A percentile compares a stretch with the other conserved stretches of the same genome.
phyloP scores from a whole-genome alignment of 768 basidiomycete genomes.

The Mrakia gelida region DNA sequence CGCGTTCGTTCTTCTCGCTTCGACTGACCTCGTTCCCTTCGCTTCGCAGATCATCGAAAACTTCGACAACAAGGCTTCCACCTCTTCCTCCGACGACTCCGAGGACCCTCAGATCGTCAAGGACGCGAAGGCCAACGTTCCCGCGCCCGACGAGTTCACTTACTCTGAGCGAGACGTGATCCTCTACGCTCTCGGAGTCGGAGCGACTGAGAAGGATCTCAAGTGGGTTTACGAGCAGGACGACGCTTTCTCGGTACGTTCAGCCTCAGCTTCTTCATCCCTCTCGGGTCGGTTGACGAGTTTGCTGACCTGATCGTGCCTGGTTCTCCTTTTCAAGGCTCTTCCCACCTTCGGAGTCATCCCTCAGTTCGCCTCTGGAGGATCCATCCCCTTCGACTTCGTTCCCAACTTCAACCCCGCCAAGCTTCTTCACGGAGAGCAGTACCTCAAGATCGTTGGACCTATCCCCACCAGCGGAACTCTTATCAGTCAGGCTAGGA shows the following conservation, averaged over 20 bases:
- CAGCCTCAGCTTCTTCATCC: not conserved
- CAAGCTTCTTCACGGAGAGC: constrained; percentile 96
- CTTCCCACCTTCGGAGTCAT: constrained; percentile 94
- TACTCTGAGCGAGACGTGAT: constrained; percentile 89
- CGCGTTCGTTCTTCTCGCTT: not conserved
- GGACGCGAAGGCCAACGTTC: constrained; percentile 64
- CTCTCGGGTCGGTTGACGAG: not conserved
- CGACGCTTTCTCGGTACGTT: constrained; percentile 60
- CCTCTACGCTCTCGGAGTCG: constrained; percentile 90
- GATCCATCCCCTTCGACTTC: constrained; percentile 54
- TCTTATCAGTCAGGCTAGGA: constrained; percentile 70
- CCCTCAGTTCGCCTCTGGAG: constrained; percentile 75
- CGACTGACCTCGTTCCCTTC: not conserved
- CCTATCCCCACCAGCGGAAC: constrained; percentile 81
- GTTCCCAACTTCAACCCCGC: constrained; percentile 91
- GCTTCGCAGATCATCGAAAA: constrained; percentile 54
- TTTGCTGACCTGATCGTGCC: constrained; percentile 12
- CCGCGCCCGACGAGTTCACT: constrained; percentile 56
- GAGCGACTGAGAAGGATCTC: constrained; percentile 86
- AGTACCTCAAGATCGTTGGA: constrained; percentile 76
- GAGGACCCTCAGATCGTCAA: constrained; percentile 79
- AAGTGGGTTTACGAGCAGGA: constrained; percentile 87
- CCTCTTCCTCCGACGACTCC: constrained; percentile 39
- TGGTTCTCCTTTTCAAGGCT: constrained; percentile 45
- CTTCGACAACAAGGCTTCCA: constrained; percentile 51